These are phyloP conservation scores for Penicillium lagena DNA, from an alignment of 495 filamentous ascomycete genomes.

Conservation along the genomic window DNA sequence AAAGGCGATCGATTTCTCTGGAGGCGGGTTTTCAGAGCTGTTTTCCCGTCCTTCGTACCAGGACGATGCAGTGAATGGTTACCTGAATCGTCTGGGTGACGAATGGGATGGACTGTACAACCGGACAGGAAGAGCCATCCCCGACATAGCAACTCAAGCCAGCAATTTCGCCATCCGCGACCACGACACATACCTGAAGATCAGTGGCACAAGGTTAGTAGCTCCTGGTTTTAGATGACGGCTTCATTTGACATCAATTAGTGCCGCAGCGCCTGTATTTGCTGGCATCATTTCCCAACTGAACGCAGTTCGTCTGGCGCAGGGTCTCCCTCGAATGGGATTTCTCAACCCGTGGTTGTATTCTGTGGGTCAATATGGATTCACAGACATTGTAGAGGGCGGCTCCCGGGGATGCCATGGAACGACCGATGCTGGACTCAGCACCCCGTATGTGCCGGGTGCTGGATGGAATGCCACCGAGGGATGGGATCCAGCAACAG, in stretches of 20 bases:
- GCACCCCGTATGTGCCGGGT: slow-evolving; percentile 33
- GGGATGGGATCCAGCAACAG: slow-evolving; percentile 43
- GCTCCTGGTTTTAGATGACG: neutral
- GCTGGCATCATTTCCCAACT: slow-evolving; percentile 49
- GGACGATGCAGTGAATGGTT: slow-evolving; percentile 45
- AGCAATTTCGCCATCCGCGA: slow-evolving; percentile 33
- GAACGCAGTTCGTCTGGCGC: slow-evolving; percentile 48
- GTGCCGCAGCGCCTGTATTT: slow-evolving; percentile 48
- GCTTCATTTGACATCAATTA: slow-evolving; percentile 10
- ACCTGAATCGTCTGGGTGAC: slow-evolving; percentile 37
- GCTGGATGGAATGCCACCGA: slow-evolving; percentile 55
- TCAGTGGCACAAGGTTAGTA: slow-evolving; percentile 39
- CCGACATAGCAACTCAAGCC: slow-evolving; percentile 60
- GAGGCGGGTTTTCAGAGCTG: slow-evolving; percentile 67
- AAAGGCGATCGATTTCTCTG: slow-evolving; percentile 50
- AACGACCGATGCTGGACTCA: slow-evolving; percentile 7
- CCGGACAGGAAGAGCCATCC: slow-evolving; percentile 58
- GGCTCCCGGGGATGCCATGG: slow-evolving; percentile 49
- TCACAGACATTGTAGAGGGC: slow-evolving; percentile 53
- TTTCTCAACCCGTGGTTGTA: slow-evolving; percentile 66
- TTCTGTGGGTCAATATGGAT: slow-evolving; percentile 31
- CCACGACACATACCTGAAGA: slow-evolving; percentile 23
- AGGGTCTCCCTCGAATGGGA: slow-evolving; percentile 44
- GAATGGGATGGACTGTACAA: slow-evolving; percentile 48
- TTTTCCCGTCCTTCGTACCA: slow-evolving; percentile 64